Conservation (phyloP, 2,329 filamentous ascomycete genomes). For the Zymoseptoria tritici region DNA sequence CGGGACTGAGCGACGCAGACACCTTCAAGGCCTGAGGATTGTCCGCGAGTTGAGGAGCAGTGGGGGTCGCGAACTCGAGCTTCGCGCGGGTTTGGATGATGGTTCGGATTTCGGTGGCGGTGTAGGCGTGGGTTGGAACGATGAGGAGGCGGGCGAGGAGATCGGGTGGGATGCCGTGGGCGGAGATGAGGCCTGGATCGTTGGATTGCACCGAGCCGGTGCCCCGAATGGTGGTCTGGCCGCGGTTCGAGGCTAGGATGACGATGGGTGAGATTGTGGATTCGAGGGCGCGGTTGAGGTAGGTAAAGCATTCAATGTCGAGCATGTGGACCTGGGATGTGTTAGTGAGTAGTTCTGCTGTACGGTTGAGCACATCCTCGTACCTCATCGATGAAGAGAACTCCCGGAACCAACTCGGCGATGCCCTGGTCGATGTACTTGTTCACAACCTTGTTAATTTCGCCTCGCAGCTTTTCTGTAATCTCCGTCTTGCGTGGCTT, state of each 20-base stretch:
- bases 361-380: too few species aligned
- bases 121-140: constrained; percentile 87
- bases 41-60: constrained; percentile 27
- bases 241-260: constrained; percentile 93
- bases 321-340: constrained; percentile 91
- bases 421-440: constrained; percentile 98
- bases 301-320: constrained; percentile 98
- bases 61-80: constrained; percentile 31
- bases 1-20: constrained; percentile 68
- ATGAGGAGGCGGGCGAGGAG: constrained; percentile 91
- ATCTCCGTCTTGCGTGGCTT: constrained; percentile 99
- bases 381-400: constrained; percentile 98
- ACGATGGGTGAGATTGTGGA: constrained; percentile 92
- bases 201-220: constrained; percentile 45
- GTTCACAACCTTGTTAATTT: constrained; percentile 99
- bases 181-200: constrained; percentile 62
- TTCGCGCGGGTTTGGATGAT: constrained; percentile 76
- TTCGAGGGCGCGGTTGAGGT: constrained; percentile 96
- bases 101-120: constrained; percentile 78
- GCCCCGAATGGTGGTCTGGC: constrained; percentile 85
- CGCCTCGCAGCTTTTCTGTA: constrained; percentile 87
- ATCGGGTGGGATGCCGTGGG: constrained; percentile 90
- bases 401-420: constrained; percentile 93
- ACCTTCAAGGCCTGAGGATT: constrained; percentile 54
- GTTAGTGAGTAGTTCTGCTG: too few species aligned